These are phyloP conservation scores for Trametes villosa DNA, from an alignment of 768 basidiomycete species.

Conservation along the genomic window DNA sequence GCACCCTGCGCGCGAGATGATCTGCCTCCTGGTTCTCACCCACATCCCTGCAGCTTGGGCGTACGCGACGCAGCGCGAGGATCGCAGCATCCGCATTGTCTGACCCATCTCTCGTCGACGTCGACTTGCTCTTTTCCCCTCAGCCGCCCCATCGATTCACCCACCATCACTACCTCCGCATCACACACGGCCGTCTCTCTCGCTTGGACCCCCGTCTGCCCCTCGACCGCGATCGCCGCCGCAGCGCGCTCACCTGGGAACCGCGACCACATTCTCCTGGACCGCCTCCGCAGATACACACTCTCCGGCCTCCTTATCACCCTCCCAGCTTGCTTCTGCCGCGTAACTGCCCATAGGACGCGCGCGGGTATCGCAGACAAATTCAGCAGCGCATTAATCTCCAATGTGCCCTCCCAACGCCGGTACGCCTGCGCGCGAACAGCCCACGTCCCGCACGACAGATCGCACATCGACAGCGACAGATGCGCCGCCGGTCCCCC, in stretches of 20 bases:
- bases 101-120: neutral
- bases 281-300: slow-evolving; percentile 11
- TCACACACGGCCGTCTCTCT: neutral
- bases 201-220: neutral
- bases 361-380: neutral
- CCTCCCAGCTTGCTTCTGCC: neutral
- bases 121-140: neutral
- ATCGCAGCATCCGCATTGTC: no score
- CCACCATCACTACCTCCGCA: neutral
- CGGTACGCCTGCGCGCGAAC: neutral
- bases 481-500: neutral
- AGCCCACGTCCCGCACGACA: neutral
- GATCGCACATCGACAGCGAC: neutral
- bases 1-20: no score
- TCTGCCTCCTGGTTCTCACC: neutral
- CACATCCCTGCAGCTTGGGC: no score
- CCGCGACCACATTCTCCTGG: neutral
- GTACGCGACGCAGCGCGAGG: no score
- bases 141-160: no score
- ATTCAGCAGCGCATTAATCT: neutral
- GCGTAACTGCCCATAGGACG: neutral
- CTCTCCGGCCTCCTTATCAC: neutral
- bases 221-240: slow-evolving; percentile 5
- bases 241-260: neutral
- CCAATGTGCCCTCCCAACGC: slow-evolving; percentile 3